Conservation (phyloP, 768 basidiomycete species). For the Suillus discolor region DNA sequence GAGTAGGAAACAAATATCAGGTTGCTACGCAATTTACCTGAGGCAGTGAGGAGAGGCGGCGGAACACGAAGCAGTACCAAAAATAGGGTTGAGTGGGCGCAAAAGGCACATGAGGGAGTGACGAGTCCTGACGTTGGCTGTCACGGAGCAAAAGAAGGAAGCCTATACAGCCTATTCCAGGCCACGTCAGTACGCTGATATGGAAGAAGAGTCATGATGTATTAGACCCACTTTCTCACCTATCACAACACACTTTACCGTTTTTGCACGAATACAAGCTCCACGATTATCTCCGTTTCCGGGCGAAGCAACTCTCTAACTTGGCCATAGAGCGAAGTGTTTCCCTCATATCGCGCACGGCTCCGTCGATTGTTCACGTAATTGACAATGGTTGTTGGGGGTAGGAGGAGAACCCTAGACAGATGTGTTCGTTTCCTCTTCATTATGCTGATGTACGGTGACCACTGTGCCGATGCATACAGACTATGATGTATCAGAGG, state of each 20-base stretch:
- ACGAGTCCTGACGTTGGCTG: neutral
- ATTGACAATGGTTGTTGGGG: neutral
- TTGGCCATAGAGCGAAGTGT: neutral
- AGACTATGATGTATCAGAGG: neutral
- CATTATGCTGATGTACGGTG: neutral
- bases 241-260: neutral
- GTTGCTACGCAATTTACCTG: slow-evolving; percentile 20
- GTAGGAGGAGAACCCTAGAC: neutral
- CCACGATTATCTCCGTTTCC: neutral
- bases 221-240: neutral
- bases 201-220: neutral
- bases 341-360: neutral
- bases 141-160: neutral
- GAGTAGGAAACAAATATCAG: too few species aligned
- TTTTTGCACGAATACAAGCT: neutral
- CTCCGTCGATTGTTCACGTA: neutral
- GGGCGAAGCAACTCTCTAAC: neutral
- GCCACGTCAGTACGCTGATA: neutral
- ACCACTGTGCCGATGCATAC: neutral
- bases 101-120: neutral
- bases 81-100: neutral
- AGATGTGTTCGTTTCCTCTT: neutral
- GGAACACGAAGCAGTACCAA: slow-evolving; percentile 14
- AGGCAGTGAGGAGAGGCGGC: slow-evolving; percentile 49
- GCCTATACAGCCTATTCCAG: neutral